Evolutionary conservation across 805 yeast genomes (phyloP).

Genomic region (Wilhelminamyces savonicus): DNA sequence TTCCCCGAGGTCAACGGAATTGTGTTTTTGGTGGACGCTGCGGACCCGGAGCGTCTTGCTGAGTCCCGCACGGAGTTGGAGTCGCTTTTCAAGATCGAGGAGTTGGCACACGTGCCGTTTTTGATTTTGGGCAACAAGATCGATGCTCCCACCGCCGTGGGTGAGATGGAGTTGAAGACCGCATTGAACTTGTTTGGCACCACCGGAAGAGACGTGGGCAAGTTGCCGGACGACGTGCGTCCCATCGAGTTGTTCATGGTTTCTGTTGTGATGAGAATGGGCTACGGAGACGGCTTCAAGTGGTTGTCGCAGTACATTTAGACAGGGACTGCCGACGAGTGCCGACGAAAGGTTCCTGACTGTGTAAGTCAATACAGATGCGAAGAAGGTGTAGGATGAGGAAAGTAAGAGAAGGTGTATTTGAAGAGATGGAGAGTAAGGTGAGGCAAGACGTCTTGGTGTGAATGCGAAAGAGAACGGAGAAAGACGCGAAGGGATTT

Average conservation of each 20-base stretch:
- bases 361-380: no score
- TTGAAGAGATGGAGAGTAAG: no score
- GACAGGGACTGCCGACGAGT: no score
- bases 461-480: no score
- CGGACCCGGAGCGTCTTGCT: slow-evolving; percentile 90
- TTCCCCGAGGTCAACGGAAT: slow-evolving; percentile 99
- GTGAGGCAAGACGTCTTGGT: no score
- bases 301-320: slow-evolving; percentile 96
- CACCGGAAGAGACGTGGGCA: slow-evolving; percentile 75
- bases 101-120: slow-evolving; percentile 84
- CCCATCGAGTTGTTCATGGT: slow-evolving; percentile 97
- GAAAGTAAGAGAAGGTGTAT: no score
- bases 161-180: slow-evolving; percentile 88
- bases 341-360: no score
- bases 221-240: slow-evolving; percentile 66
- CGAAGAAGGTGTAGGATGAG: no score
- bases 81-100: slow-evolving; percentile 87
- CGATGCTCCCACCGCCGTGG: slow-evolving; percentile 89
- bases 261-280: slow-evolving; percentile 97
- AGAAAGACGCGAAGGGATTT: no score
- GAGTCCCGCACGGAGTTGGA: slow-evolving; percentile 95
- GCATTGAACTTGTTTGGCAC: slow-evolving; percentile 84
- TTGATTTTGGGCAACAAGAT: slow-evolving; percentile 94
- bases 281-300: slow-evolving; percentile 97
- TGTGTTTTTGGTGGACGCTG: slow-evolving; percentile 93